Evolutionary conservation across 2,329 filamentous ascomycete species (phyloP), one percentile per base, ranked within the genome.

Genomic region (Phialophora macrospora): DNA sequence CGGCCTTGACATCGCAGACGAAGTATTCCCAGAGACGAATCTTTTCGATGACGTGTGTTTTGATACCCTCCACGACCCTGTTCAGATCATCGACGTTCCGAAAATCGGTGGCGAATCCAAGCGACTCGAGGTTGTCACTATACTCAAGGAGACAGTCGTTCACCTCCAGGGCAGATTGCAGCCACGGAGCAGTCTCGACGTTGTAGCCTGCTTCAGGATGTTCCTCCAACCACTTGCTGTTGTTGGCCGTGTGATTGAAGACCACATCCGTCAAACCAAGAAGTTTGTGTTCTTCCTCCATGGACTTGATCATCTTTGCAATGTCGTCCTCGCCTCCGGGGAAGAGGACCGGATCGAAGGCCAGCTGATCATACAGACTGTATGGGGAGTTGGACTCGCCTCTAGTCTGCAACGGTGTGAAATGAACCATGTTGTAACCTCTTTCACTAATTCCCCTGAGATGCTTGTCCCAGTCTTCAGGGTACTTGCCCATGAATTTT

Each of bases 351-450:
- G 89, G 85, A 75, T 99, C 96, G 83, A 96, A 99, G 52, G 84
- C 84, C 24, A 96, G 84, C 80, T 99, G 96, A 74, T 99, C 91
- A 76, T 90, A 97, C 73, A 99, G 87, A 77, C 95, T 99, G 82
- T 98, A 99, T 0, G 95, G 95, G 1, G 95, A 99, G 76, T 99
- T 97, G 60, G 95, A 99, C 52, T 83, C 85, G 64, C 95, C 95
- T 66, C 95, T 88, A 65, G 90, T 84, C 83, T 96, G 95, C 71
- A 99, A 82, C 9, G 95, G 95, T 1, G 95, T 97, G 77, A 99
- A 99, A 78, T 99, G 95, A 66, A 99, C 88, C 93, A 98, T 97
- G 80, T 99, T 99, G 84, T 99, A 99, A 54, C 93, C 93, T 67
- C 95, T 86, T 73, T 91, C 87, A 76, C 91, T 91, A 76, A 99